Percentiles rank a stretch among this genome's conserved stretches.
phyloP scores from a whole-genome alignment of 345 rosid species.

The Cardiospermum halicacabum region DNA sequence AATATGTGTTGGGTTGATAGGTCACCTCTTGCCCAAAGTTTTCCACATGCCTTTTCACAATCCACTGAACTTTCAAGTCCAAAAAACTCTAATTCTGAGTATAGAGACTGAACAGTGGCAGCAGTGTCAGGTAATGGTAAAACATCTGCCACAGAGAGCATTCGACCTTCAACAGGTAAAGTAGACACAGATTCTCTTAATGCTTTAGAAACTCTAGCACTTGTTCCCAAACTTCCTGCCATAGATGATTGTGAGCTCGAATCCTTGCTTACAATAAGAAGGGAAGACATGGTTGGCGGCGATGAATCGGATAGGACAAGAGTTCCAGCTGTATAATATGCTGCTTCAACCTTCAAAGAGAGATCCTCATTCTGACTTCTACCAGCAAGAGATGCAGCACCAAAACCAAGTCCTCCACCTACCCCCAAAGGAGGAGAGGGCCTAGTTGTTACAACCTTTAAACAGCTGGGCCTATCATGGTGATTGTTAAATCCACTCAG shows the following conservation, averaged over 20 bases:
- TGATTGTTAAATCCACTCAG: conserved; percentile 60
- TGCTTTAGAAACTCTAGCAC: conserved; percentile 73
- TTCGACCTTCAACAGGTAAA: conserved; percentile 90
- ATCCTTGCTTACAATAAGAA: conserved; percentile 79
- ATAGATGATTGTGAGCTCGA: conserved; percentile 67
- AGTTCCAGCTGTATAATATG: conserved; percentile 78
- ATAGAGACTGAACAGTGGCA: conserved; percentile 67
- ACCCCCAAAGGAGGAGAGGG: conserved; percentile 95
- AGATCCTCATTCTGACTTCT: conserved; percentile 83
- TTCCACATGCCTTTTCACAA: conserved; percentile 73
- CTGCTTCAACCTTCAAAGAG: conserved; percentile 79
- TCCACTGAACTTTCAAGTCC: conserved; percentile 64
- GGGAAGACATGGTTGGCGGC: conserved; percentile 83
- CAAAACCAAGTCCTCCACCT: conserved; percentile 83
- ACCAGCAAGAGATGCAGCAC: conserved; percentile 67
- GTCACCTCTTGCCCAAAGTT: conserved; percentile 96
- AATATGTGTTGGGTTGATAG: conserved; percentile 85
- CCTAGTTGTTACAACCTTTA: conserved; percentile 86
- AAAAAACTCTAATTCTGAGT: conserved; percentile 78
- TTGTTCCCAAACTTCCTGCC: conserved; percentile 55
- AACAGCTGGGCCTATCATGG: conserved; percentile 64
- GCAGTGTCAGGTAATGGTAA: conserved; percentile 79
- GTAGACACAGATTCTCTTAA: conserved; percentile 80
- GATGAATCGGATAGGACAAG: conserved; percentile 94
- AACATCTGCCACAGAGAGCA: conserved; percentile 96